Conservation (phyloP, 768 basidiomycete genomes). For the Lenzites betulinus region DNA sequence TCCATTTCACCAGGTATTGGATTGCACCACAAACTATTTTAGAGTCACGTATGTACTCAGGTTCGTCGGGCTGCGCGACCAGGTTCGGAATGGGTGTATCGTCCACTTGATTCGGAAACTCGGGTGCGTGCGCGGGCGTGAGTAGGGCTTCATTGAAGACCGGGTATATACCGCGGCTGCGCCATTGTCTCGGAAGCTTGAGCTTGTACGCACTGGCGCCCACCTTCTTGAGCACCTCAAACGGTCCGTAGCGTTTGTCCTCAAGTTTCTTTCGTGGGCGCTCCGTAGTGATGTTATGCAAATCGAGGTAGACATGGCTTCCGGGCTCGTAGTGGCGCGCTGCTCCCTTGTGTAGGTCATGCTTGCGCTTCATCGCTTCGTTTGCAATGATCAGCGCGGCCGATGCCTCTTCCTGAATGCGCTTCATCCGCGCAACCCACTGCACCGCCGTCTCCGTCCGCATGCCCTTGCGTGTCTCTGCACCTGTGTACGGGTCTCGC, state of each 20-base stretch:
- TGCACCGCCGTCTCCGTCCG: constrained; percentile 20
- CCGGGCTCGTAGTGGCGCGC: constrained; percentile 17
- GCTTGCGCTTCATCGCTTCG: constrained; percentile 30
- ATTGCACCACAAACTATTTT: constrained; percentile 4
- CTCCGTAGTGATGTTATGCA: constrained; percentile 27
- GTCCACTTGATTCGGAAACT: constrained; percentile 14
- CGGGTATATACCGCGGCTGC: constrained; percentile 28
- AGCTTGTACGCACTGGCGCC: constrained; percentile 27
- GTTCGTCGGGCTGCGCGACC: constrained; percentile 10
- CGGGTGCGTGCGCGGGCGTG: constrained; percentile 16
- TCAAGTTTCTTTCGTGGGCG: constrained; percentile 30
- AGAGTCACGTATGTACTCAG: constrained; percentile 28
- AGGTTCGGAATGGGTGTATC: constrained; percentile 18
- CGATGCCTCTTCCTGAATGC: constrained; percentile 12
- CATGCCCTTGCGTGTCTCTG: neutral
- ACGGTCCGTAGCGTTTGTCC: constrained; percentile 28
- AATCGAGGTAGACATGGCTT: constrained; percentile 33
- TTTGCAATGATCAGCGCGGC: constrained; percentile 24
- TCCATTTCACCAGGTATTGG: constrained; percentile 34
- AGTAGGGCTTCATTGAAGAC: constrained; percentile 27
- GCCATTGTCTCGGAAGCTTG: constrained; percentile 27
- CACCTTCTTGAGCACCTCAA: constrained; percentile 28
- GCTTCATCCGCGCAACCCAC: constrained; percentile 24
- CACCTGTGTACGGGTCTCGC: constrained; percentile 18
- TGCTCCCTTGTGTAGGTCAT: constrained; percentile 9